Evolutionary conservation across 306 rosid genomes (phyloP).

Genomic region (Luffa aegyptiaca): DNA sequence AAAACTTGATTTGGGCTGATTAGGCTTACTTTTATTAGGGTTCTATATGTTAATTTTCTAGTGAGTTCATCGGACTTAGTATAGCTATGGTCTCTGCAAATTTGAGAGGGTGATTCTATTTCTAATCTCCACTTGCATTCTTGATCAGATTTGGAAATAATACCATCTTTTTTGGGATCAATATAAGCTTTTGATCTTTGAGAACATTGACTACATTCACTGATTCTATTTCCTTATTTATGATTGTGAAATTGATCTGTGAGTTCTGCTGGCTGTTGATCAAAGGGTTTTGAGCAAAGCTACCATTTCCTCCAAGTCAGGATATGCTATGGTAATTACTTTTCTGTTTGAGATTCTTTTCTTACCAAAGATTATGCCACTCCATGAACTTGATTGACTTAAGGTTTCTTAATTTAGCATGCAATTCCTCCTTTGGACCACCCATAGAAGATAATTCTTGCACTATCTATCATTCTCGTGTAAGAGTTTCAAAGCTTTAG

Average conservation of each 20-base stretch:
- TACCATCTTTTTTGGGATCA: background rate
- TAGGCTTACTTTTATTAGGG: constrained; percentile 4
- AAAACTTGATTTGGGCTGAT: background rate
- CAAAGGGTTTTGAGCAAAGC: background rate
- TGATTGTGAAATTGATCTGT: background rate
- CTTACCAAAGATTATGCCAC: background rate
- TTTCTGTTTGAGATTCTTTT: background rate
- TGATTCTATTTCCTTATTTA: background rate
- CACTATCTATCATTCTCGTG: background rate
- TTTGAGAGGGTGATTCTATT: background rate
- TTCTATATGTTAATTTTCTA: background rate
- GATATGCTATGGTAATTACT: background rate
- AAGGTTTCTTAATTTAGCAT: background rate
- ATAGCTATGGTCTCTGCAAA: background rate
- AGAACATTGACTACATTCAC: background rate
- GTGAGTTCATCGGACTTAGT: background rate
- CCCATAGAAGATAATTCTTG: background rate
- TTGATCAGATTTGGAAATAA: background rate
- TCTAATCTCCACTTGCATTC: constrained; percentile 1
- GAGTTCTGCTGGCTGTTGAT: background rate
- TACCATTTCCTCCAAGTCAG: background rate
- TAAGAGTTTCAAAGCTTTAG: background rate
- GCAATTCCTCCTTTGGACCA: background rate
- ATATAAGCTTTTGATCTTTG: background rate
- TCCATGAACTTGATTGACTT: background rate